A percentile compares a stretch with the other conserved stretches of the same genome.
These are phyloP conservation scores for Pseudopyrenochaeta lycopersici DNA, from an alignment of 2,329 filamentous ascomycete species.

Conservation along the genomic window DNA sequence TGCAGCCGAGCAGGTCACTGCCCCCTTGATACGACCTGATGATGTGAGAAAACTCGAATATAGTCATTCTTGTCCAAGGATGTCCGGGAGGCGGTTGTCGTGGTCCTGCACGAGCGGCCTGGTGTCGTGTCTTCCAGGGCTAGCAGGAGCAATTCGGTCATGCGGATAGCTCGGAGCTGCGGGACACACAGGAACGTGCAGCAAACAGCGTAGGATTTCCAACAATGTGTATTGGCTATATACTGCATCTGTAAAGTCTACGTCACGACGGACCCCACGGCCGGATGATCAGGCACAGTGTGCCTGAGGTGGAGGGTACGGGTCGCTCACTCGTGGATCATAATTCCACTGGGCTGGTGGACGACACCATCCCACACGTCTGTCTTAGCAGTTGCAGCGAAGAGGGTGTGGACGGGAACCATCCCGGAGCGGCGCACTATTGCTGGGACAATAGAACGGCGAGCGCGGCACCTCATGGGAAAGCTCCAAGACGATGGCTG, in stretches of 20 bases:
- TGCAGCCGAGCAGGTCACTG: slow-evolving; percentile 10
- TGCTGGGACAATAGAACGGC: neutral
- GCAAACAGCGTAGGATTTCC: slow-evolving; percentile 3
- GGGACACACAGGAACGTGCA: slow-evolving; percentile 13
- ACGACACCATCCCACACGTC: neutral
- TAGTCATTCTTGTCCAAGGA: neutral
- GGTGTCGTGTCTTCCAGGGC: slow-evolving; percentile 9
- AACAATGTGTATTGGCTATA: slow-evolving; percentile 9
- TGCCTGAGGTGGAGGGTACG: neutral
- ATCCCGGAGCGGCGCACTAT: slow-evolving; percentile 1
- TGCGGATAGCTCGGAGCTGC: slow-evolving; percentile 23
- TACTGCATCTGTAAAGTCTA: slow-evolving; percentile 10
- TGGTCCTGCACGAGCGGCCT: slow-evolving; percentile 11
- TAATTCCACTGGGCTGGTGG: slow-evolving; percentile 1
- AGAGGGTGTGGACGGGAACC: slow-evolving; percentile 16
- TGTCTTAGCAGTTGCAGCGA: slow-evolving; percentile 8
- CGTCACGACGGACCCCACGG: slow-evolving; percentile 18
- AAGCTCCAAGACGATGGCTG: neutral
- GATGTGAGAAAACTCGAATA: slow-evolving; percentile 8
- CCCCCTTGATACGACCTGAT: slow-evolving; percentile 16
- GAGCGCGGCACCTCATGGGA: neutral
- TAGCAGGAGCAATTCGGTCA: slow-evolving; percentile 17
- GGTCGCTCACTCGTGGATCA: slow-evolving; percentile 1
- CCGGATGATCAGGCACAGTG: slow-evolving; percentile 1
- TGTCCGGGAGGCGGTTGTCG: slow-evolving; percentile 1